Evolutionary conservation across 768 basidiomycete species (phyloP).

Genomic region (Russula compacta): DNA sequence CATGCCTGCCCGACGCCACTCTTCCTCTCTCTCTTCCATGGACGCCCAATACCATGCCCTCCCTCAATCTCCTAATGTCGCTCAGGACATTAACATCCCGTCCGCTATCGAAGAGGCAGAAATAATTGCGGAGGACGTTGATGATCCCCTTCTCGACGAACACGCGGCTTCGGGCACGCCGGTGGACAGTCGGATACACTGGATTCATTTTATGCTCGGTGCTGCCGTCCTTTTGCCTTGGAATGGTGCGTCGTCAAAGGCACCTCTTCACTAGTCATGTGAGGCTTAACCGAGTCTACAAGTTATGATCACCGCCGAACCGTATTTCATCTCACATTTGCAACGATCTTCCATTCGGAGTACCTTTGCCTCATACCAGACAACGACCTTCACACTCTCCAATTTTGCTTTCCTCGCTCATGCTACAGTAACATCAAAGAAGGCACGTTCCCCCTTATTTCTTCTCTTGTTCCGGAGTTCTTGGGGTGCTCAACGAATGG

Average conservation of each 20-base stretch:
- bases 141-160: background rate
- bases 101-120: slow-evolving; percentile 11
- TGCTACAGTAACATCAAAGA: slow-evolving; percentile 60
- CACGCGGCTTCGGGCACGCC: slow-evolving; percentile 11
- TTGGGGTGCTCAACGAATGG: background rate
- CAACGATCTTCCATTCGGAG: slow-evolving; percentile 45
- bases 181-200: slow-evolving; percentile 40
- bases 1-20: slow-evolving; percentile 10
- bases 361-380: slow-evolving; percentile 40
- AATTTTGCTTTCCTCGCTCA: slow-evolving; percentile 67
- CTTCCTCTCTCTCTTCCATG: slow-evolving; percentile 6
- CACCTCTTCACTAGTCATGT: background rate
- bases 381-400: slow-evolving; percentile 42
- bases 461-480: background rate
- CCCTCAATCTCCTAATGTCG: slow-evolving; percentile 3
- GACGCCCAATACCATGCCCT: slow-evolving; percentile 11
- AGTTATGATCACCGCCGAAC: slow-evolving; percentile 83
- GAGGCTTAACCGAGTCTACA: background rate
- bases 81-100: background rate
- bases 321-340: slow-evolving; percentile 70
- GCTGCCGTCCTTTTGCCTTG: slow-evolving; percentile 77
- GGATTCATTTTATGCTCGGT: slow-evolving; percentile 68
- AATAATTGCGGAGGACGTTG: background rate
- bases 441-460: slow-evolving; percentile 35
- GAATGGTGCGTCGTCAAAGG: slow-evolving; percentile 58